These are phyloP conservation scores for Albizia julibrissin DNA, from an alignment of 306 rosid species.

Conservation along the genomic window DNA sequence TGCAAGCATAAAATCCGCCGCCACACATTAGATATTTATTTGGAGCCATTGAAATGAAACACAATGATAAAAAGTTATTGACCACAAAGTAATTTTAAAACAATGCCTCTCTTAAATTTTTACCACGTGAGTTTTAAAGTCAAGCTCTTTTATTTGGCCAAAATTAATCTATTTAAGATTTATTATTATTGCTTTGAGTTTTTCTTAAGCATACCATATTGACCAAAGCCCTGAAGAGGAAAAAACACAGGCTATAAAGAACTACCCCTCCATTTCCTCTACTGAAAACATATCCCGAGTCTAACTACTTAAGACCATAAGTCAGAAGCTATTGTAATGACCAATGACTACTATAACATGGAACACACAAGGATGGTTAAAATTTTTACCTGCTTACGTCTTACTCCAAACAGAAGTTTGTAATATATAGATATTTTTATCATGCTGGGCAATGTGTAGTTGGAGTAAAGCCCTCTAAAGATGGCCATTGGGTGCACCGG, in stretches of 20 bases:
- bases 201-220: background rate
- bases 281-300: background rate
- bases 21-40: constrained; percentile 33
- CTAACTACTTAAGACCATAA: background rate
- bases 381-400: background rate
- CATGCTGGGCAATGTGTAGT: background rate
- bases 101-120: background rate
- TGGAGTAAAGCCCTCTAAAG: too few relatives aligned
- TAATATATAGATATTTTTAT: background rate
- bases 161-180: constrained; percentile 6
- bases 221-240: background rate
- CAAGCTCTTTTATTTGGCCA: constrained; percentile 1
- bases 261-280: background rate
- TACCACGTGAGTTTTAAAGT: background rate
- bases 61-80: background rate
- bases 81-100: constrained; percentile 3
- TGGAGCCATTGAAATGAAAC: background rate
- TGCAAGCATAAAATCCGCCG: constrained; percentile 88
- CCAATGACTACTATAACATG: background rate
- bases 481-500: too few relatives aligned
- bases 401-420: background rate
- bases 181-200: background rate
- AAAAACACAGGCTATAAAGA: background rate
- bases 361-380: background rate
- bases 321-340: background rate